These are phyloP conservation scores for Ganoderma meredithae DNA, from an alignment of 1,284 basidiomycete genomes.

Conservation along the genomic window DNA sequence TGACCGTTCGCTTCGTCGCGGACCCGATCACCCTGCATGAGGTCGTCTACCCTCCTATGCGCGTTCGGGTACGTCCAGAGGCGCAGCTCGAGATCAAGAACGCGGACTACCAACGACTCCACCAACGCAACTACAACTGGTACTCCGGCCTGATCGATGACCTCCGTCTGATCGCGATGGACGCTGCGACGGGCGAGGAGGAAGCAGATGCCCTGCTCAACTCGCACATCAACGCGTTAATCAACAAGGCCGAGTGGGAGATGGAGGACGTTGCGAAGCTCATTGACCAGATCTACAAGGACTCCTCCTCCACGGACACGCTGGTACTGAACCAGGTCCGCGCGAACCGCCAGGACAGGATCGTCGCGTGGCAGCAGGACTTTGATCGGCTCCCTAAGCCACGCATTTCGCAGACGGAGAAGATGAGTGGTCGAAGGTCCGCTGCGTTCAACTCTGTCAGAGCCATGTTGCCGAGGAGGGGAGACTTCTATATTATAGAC, in stretches of 20 bases:
- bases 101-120: constrained; percentile 82
- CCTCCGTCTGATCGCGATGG: constrained; percentile 75
- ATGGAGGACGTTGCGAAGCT: constrained; percentile 77
- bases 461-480: constrained; percentile 71
- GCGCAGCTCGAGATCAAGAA: constrained; percentile 91
- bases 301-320: constrained; percentile 85
- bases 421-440: constrained; percentile 50
- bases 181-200: constrained; percentile 80
- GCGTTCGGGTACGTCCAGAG: constrained; percentile 86
- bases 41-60: constrained; percentile 89
- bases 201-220: constrained; percentile 68
- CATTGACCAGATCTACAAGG: constrained; percentile 84
- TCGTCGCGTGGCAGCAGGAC: constrained; percentile 95
- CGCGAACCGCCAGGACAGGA: constrained; percentile 89
- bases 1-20: constrained; percentile 92
- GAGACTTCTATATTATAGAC: constrained; percentile 60
- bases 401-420: constrained; percentile 54
- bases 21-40: constrained; percentile 88
- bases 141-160: constrained; percentile 78
- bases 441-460: constrained; percentile 75
- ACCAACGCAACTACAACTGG: constrained; percentile 76
- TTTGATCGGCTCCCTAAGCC: constrained; percentile 81
- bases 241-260: constrained; percentile 77
- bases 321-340: constrained; percentile 90
- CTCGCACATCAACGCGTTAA: constrained; percentile 69